phyloP scores from a whole-genome alignment of 345 rosid genomes.

The Atalantia buxifolia region DNA sequence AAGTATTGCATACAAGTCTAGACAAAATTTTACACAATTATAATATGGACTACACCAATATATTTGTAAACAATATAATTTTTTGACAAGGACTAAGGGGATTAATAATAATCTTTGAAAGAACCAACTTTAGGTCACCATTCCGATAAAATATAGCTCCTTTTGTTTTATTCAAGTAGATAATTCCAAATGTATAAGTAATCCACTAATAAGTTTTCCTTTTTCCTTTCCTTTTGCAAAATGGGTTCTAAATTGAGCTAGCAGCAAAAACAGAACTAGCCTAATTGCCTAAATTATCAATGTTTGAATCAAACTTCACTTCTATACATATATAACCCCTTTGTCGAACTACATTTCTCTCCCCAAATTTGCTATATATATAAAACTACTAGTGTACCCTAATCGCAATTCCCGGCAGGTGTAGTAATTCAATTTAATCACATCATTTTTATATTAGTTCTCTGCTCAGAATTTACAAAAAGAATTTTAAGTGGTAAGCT shows the following conservation, averaged over 20 bases:
- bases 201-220: neutral
- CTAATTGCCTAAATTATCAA: neutral
- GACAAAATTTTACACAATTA: slow-evolving; percentile 6
- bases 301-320: slow-evolving; percentile 14
- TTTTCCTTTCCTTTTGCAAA: neutral
- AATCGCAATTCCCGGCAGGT: neutral
- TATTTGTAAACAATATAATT: neutral
- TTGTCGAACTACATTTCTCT: neutral
- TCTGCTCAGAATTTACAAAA: neutral
- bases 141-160: neutral
- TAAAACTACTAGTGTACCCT: no score
- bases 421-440: neutral
- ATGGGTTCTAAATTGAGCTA: no score
- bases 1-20: neutral
- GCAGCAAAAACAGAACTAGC: no score
- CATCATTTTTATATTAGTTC: no score
- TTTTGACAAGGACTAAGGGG: neutral
- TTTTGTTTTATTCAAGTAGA: slow-evolving; percentile 1
- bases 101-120: neutral
- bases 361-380: no score
- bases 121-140: neutral
- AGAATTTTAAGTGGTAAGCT: slow-evolving; percentile 5
- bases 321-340: neutral
- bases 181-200: neutral
- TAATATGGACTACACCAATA: neutral